phyloP scores from a whole-genome alignment of 2,329 filamentous ascomycete species.

The Ophiostoma tasmaniense region DNA sequence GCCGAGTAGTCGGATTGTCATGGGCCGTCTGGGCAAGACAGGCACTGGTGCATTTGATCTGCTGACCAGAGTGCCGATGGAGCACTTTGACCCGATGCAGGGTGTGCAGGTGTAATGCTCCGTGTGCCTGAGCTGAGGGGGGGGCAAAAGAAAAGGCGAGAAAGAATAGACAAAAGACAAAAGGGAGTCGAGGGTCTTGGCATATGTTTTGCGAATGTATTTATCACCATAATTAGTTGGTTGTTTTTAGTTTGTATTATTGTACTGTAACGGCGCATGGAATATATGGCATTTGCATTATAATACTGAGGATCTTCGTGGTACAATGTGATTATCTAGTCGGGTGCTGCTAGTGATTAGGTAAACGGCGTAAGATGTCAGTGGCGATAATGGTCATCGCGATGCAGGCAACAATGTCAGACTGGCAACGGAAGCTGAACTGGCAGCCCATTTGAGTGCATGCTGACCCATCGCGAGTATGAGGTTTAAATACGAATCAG shows the following conservation, averaged over 20 bases:
- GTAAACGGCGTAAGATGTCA: neutral
- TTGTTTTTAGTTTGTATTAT: neutral
- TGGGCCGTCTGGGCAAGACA: slow-evolving; percentile 71
- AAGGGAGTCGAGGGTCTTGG: neutral
- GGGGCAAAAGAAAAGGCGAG: neutral
- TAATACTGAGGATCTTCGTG: neutral
- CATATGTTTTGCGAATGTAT: neutral
- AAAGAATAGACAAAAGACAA: neutral
- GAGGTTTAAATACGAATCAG: neutral
- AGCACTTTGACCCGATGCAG: slow-evolving; percentile 33
- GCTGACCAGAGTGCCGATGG: slow-evolving; percentile 52
- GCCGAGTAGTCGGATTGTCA: slow-evolving; percentile 80
- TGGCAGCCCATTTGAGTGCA: neutral
- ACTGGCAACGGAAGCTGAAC: no score
- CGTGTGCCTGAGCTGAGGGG: neutral
- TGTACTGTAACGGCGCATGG: neutral
- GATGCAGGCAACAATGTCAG: neutral
- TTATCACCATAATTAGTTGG: neutral
- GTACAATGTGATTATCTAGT: neutral
- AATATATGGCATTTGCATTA: neutral
- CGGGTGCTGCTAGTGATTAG: neutral
- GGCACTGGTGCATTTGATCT: slow-evolving; percentile 93
- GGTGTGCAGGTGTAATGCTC: neutral
- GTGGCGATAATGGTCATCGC: neutral
- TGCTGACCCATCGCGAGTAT: neutral